A percentile compares a stretch with the other conserved stretches of the same genome.
phyloP scores from a whole-genome alignment of 306 rosid genomes.

The Ormosia semicastrata region DNA sequence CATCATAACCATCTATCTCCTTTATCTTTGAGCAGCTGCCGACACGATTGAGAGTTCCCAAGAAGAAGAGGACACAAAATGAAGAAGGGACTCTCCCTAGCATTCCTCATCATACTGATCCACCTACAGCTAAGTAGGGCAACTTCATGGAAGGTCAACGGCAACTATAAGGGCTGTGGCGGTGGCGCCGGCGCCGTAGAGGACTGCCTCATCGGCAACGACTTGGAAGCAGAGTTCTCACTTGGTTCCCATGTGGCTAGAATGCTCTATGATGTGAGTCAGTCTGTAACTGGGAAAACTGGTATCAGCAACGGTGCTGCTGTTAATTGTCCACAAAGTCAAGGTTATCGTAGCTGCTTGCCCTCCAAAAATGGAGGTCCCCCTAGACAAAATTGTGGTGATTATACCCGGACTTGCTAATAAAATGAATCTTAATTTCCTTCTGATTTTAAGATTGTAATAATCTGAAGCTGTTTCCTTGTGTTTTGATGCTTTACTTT shows the following conservation, averaged over 20 bases:
- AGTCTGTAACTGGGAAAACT: neutral
- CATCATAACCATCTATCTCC: too few relatives aligned
- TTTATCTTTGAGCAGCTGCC: neutral
- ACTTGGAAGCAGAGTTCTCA: constrained; percentile 25
- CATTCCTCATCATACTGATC: constrained; percentile 18
- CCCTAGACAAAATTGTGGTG: neutral
- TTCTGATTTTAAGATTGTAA: neutral
- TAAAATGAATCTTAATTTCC: neutral
- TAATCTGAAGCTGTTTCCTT: neutral
- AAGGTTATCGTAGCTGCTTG: constrained; percentile 24
- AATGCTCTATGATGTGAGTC: constrained; percentile 24
- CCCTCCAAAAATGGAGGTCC: constrained; percentile 2
- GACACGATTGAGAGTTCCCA: neutral
- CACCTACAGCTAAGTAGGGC: neutral
- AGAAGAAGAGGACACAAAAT: neutral
- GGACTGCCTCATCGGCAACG: constrained; percentile 30
- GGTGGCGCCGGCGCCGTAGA: neutral
- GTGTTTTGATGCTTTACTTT: neutral
- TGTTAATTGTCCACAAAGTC: neutral
- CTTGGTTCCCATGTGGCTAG: constrained; percentile 25
- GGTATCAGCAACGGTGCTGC: constrained; percentile 9
- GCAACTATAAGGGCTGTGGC: neutral
- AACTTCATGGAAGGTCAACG: neutral
- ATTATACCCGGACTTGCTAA: constrained; percentile 17
- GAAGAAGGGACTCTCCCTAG: constrained; percentile 17